Base-by-base conservation (phyloP, 768 basidiomycete species). In the Mycena alexandri region DNA sequence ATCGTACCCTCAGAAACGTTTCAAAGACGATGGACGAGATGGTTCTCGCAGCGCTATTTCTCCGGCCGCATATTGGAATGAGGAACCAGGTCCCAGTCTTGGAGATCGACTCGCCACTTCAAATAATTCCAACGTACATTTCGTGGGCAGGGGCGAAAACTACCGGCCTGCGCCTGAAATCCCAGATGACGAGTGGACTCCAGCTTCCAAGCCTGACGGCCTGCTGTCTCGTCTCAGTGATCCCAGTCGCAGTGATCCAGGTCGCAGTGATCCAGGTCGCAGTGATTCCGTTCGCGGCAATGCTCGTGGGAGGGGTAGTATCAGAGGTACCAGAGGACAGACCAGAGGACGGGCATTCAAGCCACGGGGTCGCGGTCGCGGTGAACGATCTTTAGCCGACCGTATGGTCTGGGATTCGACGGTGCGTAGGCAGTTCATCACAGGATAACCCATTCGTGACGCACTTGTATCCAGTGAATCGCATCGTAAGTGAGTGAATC, bases 361-460 rank as follows among this genome's bases (percentile, higher is more conserved):
- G 14, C 36, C 29, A 29, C 48, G 67, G 38, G 71, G 65, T 21
- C 69, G 71, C 52, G 71, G 73, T 57, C 61, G 69, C 34, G 68
- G 67, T 41, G 66, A 53, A 34, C 29, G 54, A 33, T 69, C 63
- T 53, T 54, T 69, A 41, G 59, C 25, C 36, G 66, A 67, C 14
- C 66, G 70, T 38, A 52, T 71, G 63, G 6, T 29, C 29, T 36
- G 13, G 38, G 38, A 38, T 17, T 64, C 60, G 65, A 12, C 16
- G 58, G 68, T 65, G 60, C 54, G 68, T 65, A 36, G 14, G 12
- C 42, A 29, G 10, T 22, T 10, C 16, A 16, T 46, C 47, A 34
- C 8, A n/a, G 2, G 22, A 29, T 17, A 16, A 38, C 25, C 12
- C 21, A 22, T 55, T 62, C 55, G 58, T 51, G 22, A 19, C 50